Evolutionary conservation across 495 filamentous ascomycete species (phyloP).

Genomic region (Tuber brumale): DNA sequence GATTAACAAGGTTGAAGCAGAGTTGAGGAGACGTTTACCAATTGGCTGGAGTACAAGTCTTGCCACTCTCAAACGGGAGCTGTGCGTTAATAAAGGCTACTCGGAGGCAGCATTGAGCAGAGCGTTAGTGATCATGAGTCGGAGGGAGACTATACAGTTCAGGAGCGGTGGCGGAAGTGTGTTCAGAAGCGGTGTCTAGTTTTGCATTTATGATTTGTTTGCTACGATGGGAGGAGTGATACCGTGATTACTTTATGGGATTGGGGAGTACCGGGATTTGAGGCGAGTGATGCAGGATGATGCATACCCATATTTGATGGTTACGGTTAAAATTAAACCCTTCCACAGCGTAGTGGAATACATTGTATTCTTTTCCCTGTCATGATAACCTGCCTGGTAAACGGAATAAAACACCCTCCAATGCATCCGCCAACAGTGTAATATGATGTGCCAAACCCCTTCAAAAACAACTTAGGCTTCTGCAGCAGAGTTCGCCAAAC

Average conservation of each 20-base stretch:
- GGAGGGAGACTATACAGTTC: constrained; percentile 86
- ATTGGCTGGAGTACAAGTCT: constrained; percentile 93
- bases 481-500: constrained; percentile 82
- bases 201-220: not conserved
- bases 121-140: constrained; percentile 76
- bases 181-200: constrained; percentile 63
- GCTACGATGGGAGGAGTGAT: not conserved
- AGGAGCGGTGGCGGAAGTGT: constrained; percentile 83
- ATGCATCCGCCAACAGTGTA: not conserved
- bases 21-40: constrained; percentile 78
- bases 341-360: not conserved
- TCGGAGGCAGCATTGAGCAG: constrained; percentile 76
- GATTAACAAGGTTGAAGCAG: constrained; percentile 78
- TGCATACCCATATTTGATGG: not conserved
- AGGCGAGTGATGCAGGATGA: not conserved
- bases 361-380: not conserved
- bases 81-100: constrained; percentile 82
- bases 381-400: not conserved
- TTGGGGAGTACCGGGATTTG: not conserved
- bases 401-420: not conserved
- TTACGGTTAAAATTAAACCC: not conserved
- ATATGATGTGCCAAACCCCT: not conserved
- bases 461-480: constrained; percentile 43
- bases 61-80: constrained; percentile 76
- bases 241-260: not conserved